Evolutionary conservation across 2,329 filamentous ascomycete genomes (phyloP).

Genomic region (Fusarium albidum): DNA sequence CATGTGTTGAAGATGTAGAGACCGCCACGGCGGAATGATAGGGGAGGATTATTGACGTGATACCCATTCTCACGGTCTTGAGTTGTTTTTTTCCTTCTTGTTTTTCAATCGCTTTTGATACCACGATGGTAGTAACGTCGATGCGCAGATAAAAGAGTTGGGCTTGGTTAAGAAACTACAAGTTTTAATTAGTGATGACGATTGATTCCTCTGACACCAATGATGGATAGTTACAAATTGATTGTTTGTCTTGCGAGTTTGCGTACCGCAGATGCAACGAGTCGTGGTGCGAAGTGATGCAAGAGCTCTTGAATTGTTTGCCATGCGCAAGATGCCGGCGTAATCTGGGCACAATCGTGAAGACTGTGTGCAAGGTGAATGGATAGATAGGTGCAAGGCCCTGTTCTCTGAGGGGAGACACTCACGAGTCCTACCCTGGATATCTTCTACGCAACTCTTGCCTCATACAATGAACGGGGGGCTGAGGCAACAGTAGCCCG

Average conservation of each 20-base stretch:
- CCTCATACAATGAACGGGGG: too few relatives aligned
- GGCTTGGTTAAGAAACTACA: constrained; percentile 21
- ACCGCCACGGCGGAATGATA: constrained; percentile 3
- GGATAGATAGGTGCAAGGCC: too few relatives aligned
- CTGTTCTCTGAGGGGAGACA: too few relatives aligned
- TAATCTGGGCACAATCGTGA: too few relatives aligned
- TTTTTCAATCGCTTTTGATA: constrained; percentile 28
- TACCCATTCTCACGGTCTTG: constrained; percentile 36
- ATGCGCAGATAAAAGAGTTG: constrained; percentile 20
- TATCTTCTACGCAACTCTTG: too few relatives aligned
- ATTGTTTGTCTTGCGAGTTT: background rate
- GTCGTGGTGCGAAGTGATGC: constrained; percentile 3
- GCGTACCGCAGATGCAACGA: background rate
- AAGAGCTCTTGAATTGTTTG: too few relatives aligned
- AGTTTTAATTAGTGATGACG: constrained; percentile 23
- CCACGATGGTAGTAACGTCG: constrained; percentile 32
- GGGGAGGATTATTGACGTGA: constrained; percentile 28
- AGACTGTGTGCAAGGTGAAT: too few relatives aligned
- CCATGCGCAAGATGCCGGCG: too few relatives aligned
- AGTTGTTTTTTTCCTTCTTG: constrained; percentile 24
- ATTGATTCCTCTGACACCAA: constrained; percentile 33
- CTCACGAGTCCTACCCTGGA: too few relatives aligned
- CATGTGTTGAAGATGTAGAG: constrained; percentile 4
- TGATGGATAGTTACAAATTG: constrained; percentile 33
- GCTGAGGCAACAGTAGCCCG: too few relatives aligned